phyloP scores from a whole-genome alignment of 2,329 filamentous ascomycete genomes.

The Fusarium pininemorale region DNA sequence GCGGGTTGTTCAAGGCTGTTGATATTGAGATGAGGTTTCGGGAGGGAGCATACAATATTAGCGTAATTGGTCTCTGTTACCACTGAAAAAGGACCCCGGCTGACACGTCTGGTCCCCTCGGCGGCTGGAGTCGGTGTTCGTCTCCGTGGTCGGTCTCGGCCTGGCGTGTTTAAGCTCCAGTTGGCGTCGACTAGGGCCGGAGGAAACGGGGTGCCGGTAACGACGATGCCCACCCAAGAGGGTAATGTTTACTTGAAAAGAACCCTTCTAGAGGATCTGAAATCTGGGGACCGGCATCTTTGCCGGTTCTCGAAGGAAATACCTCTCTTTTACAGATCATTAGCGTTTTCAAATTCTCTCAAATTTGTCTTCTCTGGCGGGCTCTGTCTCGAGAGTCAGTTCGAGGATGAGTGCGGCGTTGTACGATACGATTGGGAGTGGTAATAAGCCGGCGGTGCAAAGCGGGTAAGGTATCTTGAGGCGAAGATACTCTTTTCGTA shows the following conservation, averaged over 20 bases:
- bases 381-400: background rate
- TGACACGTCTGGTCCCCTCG: background rate
- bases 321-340: conserved; percentile 19
- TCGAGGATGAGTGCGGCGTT: conserved; percentile 1
- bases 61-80: background rate
- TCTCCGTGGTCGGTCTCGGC: conserved; percentile 32
- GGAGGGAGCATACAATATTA: background rate
- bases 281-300: conserved; percentile 30
- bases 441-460: conserved; percentile 30
- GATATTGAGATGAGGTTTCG: background rate
- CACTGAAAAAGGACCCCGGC: background rate
- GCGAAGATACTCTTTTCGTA: background rate
- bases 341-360: background rate
- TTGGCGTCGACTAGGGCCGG: conserved; percentile 31
- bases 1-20: background rate
- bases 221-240: conserved; percentile 25
- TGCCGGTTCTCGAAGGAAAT: conserved; percentile 30
- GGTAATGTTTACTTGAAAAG: conserved; percentile 27
- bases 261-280: conserved; percentile 14
- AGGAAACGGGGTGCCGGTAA: conserved; percentile 32
- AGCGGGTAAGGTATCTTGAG: conserved; percentile 18
- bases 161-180: conserved; percentile 34
- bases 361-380: conserved; percentile 3
- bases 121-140: conserved; percentile 25
- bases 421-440: conserved; percentile 2